These are phyloP conservation scores for Phytopythium litorale DNA, from an alignment of 352 stramenopile genomes.

Conservation along the genomic window DNA sequence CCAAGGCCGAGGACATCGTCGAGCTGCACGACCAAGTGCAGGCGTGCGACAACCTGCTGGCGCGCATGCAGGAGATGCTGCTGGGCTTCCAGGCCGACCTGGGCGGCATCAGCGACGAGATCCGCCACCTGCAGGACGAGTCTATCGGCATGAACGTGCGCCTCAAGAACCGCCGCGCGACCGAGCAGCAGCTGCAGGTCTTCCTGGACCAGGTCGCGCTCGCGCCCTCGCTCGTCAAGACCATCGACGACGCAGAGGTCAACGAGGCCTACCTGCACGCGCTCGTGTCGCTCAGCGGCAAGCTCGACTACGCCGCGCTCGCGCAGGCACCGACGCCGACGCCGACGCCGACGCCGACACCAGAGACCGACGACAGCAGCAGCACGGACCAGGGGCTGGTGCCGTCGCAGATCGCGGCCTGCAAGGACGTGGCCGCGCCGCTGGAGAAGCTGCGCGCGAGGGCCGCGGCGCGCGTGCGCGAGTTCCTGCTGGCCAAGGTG, in stretches of 20 bases:
- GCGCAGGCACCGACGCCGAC: background rate
- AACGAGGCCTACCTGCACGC: conserved; percentile 93
- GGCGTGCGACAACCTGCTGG: conserved; percentile 95
- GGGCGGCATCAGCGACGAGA: conserved; percentile 96
- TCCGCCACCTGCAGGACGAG: conserved; percentile 96
- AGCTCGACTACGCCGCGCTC: conserved; percentile 86
- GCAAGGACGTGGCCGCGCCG: conserved; percentile 91
- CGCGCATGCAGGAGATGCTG: conserved; percentile 97
- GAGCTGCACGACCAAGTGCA: conserved; percentile 93
- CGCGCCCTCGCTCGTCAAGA: conserved; percentile 89
- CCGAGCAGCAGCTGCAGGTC: conserved; percentile 90
- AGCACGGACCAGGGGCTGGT: conserved; percentile 11
- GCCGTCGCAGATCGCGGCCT: conserved; percentile 87
- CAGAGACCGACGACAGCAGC: too few relatives aligned
- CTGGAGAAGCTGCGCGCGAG: conserved; percentile 87
- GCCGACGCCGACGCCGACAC: background rate
- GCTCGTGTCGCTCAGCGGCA: conserved; percentile 92
- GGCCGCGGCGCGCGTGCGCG: conserved; percentile 71
- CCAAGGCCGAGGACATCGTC: conserved; percentile 88
- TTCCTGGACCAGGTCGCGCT: conserved; percentile 97
- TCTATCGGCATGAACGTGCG: conserved; percentile 92
- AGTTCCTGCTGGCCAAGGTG: conserved; percentile 95
- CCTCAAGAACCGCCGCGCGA: conserved; percentile 93
- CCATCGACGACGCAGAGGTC: conserved; percentile 93
- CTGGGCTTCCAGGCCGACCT: conserved; percentile 98